These are phyloP conservation scores for Irpex sp. DNA, from an alignment of 1,284 basidiomycete genomes.

Conservation along the genomic window DNA sequence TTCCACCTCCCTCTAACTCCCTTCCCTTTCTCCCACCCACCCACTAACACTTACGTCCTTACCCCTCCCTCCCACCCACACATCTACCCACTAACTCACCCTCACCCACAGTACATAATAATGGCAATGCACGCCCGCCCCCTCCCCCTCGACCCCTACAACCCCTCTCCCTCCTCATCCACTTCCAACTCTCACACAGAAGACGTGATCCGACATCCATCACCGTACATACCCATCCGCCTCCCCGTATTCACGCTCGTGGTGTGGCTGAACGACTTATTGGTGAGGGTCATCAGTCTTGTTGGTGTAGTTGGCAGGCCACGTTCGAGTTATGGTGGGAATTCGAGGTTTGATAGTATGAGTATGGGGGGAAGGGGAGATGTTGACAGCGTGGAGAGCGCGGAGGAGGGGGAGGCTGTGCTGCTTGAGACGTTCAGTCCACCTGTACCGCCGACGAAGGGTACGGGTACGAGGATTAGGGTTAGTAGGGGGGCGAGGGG, in stretches of 20 bases:
- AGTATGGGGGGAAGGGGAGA: no score
- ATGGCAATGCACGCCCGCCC: slow-evolving; percentile 71
- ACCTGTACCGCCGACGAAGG: slow-evolving; percentile 15
- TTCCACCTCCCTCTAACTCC: no score
- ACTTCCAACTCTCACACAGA: no score
- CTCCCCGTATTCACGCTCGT: slow-evolving; percentile 69
- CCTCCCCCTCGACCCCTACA: slow-evolving; percentile 64
- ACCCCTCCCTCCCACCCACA: no score
- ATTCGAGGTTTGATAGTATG: no score
- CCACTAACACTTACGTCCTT: no score
- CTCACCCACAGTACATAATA: slow-evolving; percentile 56
- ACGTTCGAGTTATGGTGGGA: no score
- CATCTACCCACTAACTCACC: no score
- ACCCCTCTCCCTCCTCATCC: slow-evolving; percentile 62
- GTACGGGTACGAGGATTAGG: slow-evolving; percentile 14
- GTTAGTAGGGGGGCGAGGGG: slow-evolving; percentile 3
- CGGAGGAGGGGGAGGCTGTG: slow-evolving; percentile 44
- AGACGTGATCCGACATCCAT: no score
- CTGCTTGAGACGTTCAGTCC: slow-evolving; percentile 24
- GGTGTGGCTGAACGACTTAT: slow-evolving; percentile 66
- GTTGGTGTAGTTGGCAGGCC: no score
- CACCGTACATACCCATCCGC: slow-evolving; percentile 72
- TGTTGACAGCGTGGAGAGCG: slow-evolving; percentile 39
- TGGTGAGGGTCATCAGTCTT: slow-evolving; percentile 59
- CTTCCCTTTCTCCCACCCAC: no score